phyloP scores from a whole-genome alignment of 176 grass and related monocot genomes.

The Eleusine indica region DNA sequence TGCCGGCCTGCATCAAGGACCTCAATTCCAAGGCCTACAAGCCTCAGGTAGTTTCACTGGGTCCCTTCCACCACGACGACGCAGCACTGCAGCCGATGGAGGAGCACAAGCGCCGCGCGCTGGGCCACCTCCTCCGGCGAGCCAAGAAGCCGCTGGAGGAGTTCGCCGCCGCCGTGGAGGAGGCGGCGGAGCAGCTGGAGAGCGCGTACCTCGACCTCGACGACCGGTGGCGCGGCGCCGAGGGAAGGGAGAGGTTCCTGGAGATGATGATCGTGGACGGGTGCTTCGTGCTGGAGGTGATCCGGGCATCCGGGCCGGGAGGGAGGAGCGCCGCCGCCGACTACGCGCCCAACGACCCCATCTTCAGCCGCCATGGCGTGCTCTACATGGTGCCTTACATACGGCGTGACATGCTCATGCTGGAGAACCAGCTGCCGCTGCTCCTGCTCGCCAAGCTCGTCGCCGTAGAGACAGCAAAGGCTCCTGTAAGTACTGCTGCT shows the following conservation, averaged over 20 bases:
- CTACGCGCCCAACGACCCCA: constrained; percentile 74
- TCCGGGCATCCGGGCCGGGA: constrained; percentile 26
- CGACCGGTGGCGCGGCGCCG: constrained; percentile 20
- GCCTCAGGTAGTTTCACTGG: constrained; percentile 75
- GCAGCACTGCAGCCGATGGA: constrained; percentile 56
- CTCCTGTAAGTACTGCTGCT: constrained; percentile 6
- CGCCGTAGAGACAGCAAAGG: constrained; percentile 34
- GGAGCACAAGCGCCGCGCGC: constrained; percentile 74
- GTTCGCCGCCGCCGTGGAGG: constrained; percentile 51
- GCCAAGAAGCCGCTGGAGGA: constrained; percentile 31
- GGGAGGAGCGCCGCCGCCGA: constrained; percentile 6
- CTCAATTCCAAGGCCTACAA: constrained; percentile 59
- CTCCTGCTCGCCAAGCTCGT: constrained; percentile 59
- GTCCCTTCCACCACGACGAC: constrained; percentile 71
- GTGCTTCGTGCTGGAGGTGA: constrained; percentile 86
- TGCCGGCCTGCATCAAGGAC: constrained; percentile 75
- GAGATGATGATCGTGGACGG: constrained; percentile 76
- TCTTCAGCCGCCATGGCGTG: constrained; percentile 73
- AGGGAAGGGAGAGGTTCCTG: constrained; percentile 46
- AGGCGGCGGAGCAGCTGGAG: constrained; percentile 28
- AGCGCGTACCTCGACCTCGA: constrained; percentile 50
- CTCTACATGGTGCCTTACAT: constrained; percentile 78
- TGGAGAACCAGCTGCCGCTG: constrained; percentile 83
- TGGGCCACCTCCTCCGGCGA: constrained; percentile 70
- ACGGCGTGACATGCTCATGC: constrained; percentile 75